Percentiles rank a stretch among this genome's conserved stretches.
phyloP scores from a whole-genome alignment of 768 basidiomycete species.

The Coprinellus aureogranulatus region DNA sequence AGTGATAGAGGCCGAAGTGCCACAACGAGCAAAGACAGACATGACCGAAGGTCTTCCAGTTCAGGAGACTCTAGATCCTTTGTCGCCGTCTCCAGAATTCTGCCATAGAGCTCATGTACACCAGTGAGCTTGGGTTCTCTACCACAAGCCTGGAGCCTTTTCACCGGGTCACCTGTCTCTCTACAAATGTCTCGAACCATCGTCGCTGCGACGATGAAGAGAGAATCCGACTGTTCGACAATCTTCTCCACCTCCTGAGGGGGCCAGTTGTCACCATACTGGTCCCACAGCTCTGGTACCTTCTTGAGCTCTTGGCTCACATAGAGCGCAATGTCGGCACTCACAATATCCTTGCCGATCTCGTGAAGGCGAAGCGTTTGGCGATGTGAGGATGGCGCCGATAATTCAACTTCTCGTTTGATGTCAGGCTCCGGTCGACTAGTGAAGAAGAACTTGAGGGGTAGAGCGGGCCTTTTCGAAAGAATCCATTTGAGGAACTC shows the following conservation, averaged over 20 bases:
- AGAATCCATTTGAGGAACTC: slow-evolving; percentile 15
- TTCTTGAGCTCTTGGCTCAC: background rate
- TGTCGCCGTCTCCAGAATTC: background rate
- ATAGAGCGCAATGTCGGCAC: slow-evolving; percentile 5
- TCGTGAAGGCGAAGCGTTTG: slow-evolving; percentile 8
- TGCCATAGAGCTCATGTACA: background rate
- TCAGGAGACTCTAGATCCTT: too few species aligned
- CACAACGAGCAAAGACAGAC: too few species aligned
- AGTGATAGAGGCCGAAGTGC: background rate
- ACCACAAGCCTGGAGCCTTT: background rate
- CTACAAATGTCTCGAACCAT: background rate
- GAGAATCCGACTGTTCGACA: background rate
- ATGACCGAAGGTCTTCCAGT: too few species aligned
- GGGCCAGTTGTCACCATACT: background rate
- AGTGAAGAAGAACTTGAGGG: slow-evolving; percentile 21
- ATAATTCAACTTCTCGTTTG: background rate
- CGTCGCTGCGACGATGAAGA: background rate
- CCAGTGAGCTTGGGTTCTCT: background rate
- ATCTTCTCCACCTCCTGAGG: background rate
- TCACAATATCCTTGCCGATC: background rate
- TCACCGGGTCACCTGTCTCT: background rate
- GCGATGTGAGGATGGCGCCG: background rate
- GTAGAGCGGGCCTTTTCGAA: slow-evolving; percentile 3
- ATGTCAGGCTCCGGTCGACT: slow-evolving; percentile 17
- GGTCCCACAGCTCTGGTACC: background rate